Evolutionary conservation across 2,329 filamentous ascomycete genomes (phyloP).

Genomic region (Zasmidium citrigriseum): DNA sequence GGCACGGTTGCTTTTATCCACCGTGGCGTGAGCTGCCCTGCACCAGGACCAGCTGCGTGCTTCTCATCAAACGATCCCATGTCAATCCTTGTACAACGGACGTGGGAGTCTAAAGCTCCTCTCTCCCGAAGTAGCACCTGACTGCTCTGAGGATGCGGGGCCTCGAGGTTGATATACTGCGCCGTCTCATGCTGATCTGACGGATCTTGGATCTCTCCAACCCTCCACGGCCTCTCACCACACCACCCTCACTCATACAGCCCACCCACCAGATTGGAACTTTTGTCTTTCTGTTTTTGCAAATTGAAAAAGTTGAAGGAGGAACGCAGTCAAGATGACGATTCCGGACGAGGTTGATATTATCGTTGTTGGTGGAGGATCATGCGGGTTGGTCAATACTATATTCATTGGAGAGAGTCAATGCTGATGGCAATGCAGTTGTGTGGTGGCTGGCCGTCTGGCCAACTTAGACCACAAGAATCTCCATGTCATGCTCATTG

Average conservation of each 20-base stretch:
- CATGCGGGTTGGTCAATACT: conserved; percentile 55
- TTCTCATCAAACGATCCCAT: conserved; percentile 20
- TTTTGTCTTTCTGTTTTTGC: conserved; percentile 3
- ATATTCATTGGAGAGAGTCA: not conserved
- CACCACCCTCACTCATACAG: not conserved
- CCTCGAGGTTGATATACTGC: conserved; percentile 26
- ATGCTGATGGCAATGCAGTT: conserved; percentile 41
- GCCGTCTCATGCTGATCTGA: conserved; percentile 9
- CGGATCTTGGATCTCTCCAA: not conserved
- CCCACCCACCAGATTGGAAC: not conserved
- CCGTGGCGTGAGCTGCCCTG: conserved; percentile 25
- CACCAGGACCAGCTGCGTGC: conserved; percentile 7
- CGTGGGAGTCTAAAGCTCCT: conserved; percentile 19
- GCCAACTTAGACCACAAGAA: conserved; percentile 75
- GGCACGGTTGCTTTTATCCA: conserved; percentile 9
- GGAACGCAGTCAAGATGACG: conserved; percentile 48
- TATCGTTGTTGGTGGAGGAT: conserved; percentile 75
- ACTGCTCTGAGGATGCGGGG: conserved; percentile 21
- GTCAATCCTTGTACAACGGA: conserved; percentile 18
- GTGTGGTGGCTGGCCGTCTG: conserved; percentile 56
- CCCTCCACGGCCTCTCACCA: conserved; percentile 2
- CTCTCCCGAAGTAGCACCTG: conserved; percentile 20
- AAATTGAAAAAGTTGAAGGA: conserved; percentile 3
- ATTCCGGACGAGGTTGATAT: conserved; percentile 80
- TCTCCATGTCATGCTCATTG: conserved; percentile 70